Conservation (phyloP, 805 yeast species). For the Ogataea methanolica region DNA sequence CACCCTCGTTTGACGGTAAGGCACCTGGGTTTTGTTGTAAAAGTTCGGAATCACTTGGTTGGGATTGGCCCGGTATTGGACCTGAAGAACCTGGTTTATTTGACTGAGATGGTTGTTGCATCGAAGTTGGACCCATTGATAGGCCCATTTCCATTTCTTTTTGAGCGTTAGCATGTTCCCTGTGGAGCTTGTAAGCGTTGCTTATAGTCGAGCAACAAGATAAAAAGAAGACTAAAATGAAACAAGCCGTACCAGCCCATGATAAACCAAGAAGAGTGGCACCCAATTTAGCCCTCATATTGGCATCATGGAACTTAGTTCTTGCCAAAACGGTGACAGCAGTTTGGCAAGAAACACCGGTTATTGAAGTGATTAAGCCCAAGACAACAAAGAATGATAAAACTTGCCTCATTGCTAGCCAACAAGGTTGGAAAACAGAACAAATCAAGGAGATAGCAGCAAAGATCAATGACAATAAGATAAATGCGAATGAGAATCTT, state of each 20-base stretch:
- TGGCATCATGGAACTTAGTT: constrained; percentile 54
- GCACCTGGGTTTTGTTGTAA: constrained; percentile 13
- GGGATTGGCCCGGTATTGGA: background rate
- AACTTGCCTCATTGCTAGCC: constrained; percentile 49
- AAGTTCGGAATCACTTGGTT: background rate
- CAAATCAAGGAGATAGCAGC: constrained; percentile 57
- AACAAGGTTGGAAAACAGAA: constrained; percentile 52
- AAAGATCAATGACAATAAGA: constrained; percentile 56
- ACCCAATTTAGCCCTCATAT: constrained; percentile 46
- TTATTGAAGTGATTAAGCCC: constrained; percentile 50
- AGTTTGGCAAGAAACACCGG: constrained; percentile 68
- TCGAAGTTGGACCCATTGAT: constrained; percentile 6
- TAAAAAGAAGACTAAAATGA: constrained; percentile 46
- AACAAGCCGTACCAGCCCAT: constrained; percentile 65
- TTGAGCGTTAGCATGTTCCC: constrained; percentile 32
- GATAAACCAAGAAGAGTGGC: constrained; percentile 54
- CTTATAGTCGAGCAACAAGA: constrained; percentile 47
- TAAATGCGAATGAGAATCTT: constrained; percentile 61
- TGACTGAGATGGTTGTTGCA: constrained; percentile 18
- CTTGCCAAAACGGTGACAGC: constrained; percentile 75
- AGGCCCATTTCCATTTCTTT: constrained; percentile 6
- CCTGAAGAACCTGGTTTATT: constrained; percentile 6
- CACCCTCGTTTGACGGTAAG: constrained; percentile 40
- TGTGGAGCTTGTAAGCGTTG: constrained; percentile 48
- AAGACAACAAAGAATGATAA: constrained; percentile 46